Evolutionary conservation across 2,329 filamentous ascomycete species (phyloP).

Genomic region (Colletotrichum costaricense): DNA sequence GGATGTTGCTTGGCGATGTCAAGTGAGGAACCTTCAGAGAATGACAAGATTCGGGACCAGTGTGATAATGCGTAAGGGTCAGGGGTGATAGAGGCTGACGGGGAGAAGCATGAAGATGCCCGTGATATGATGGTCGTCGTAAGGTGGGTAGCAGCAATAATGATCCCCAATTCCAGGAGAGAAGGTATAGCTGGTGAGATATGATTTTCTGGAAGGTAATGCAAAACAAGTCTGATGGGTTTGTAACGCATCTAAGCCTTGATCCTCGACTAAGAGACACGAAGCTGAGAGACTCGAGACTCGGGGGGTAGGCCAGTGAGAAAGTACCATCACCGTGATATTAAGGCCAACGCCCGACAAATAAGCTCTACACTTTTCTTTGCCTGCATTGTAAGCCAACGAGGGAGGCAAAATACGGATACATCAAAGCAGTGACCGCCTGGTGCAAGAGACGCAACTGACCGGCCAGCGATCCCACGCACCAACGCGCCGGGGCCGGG

Average conservation of each 20-base stretch:
- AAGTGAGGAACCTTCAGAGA: background rate
- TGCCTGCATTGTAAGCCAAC: background rate
- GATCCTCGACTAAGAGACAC: background rate
- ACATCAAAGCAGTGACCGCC: background rate
- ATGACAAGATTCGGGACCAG: slow-evolving; percentile 1
- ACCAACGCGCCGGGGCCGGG: slow-evolving; percentile 12
- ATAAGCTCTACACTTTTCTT: background rate
- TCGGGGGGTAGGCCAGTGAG: background rate
- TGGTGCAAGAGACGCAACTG: background rate
- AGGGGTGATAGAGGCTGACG: background rate
- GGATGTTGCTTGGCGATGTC: slow-evolving; percentile 1
- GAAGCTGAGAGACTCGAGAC: background rate
- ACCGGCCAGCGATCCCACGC: slow-evolving; percentile 20
- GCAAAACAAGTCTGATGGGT: slow-evolving; percentile 25
- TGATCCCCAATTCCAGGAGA: background rate
- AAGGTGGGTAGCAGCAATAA: slow-evolving; percentile 6
- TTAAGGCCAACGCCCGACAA: background rate
- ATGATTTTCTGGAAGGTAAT: background rate
- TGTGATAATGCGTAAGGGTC: background rate
- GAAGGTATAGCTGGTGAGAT: slow-evolving; percentile 13
- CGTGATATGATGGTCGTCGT: slow-evolving; percentile 23
- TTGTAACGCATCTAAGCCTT: slow-evolving; percentile 9
- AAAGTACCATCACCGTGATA: background rate
- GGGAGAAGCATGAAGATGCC: slow-evolving; percentile 15
- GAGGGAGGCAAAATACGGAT: background rate